phyloP scores from a whole-genome alignment of 306 rosid genomes.

The Acacia acuminata region DNA sequence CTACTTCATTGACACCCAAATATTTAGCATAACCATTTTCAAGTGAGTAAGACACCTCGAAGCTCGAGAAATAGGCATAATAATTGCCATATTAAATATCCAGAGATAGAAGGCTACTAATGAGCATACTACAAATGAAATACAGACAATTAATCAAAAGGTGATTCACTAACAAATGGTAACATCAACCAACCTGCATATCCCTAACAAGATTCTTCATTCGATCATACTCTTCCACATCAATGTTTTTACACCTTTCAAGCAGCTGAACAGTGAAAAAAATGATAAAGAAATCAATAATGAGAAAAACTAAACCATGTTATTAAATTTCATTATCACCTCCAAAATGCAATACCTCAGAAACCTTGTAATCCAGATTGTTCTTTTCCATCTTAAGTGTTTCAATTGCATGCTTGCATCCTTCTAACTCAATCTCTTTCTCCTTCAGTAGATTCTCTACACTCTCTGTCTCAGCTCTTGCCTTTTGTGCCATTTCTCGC shows the following conservation, averaged over 20 bases:
- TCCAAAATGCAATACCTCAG: slow-evolving; percentile 67
- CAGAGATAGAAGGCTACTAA: slow-evolving; percentile 4
- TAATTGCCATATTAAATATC: neutral
- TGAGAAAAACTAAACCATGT: neutral
- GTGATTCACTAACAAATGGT: neutral
- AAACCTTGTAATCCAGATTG: slow-evolving; percentile 52
- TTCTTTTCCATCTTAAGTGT: slow-evolving; percentile 57
- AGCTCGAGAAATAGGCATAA: neutral
- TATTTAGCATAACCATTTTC: neutral
- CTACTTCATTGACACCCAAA: neutral
- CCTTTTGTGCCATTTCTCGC: slow-evolving; percentile 67
- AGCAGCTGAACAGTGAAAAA: slow-evolving; percentile 49
- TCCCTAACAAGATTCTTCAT: slow-evolving; percentile 62
- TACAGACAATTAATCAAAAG: neutral
- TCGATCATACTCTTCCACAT: slow-evolving; percentile 78
- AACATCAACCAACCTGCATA: slow-evolving; percentile 54
- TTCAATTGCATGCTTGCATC: slow-evolving; percentile 66
- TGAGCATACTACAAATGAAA: neutral
- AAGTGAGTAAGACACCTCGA: neutral
- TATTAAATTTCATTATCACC: neutral
- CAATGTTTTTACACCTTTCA: slow-evolving; percentile 64
- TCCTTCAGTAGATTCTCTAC: slow-evolving; percentile 63
- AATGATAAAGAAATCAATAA: neutral
- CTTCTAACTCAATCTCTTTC: slow-evolving; percentile 61
- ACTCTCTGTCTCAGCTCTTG: slow-evolving; percentile 55